Conservation (phyloP, 768 basidiomycete genomes). For the Sarcomyxa edulis region DNA sequence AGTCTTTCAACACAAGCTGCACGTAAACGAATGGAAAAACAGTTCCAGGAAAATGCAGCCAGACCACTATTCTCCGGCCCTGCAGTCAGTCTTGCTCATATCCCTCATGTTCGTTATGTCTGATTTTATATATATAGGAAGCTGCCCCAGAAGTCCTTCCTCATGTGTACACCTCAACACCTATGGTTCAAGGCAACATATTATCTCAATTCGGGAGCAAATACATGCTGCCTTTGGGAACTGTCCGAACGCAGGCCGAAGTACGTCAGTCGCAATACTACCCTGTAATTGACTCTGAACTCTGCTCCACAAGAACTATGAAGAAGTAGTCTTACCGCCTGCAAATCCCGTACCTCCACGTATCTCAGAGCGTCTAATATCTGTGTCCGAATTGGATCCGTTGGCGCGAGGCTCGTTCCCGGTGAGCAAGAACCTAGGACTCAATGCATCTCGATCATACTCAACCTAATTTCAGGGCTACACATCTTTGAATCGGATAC, state of each 20-base stretch:
- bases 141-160: slow-evolving; percentile 64
- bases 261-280: slow-evolving; percentile 31
- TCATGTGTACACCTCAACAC: slow-evolving; percentile 80
- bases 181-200: slow-evolving; percentile 52
- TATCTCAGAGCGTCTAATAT: slow-evolving; percentile 62
- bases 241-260: slow-evolving; percentile 59
- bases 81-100: slow-evolving; percentile 35
- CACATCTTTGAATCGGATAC: slow-evolving; percentile 82
- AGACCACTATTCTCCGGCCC: slow-evolving; percentile 59
- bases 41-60: slow-evolving; percentile 53
- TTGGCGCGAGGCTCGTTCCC: slow-evolving; percentile 81
- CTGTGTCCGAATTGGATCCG: slow-evolving; percentile 67
- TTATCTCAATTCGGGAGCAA: slow-evolving; percentile 72
- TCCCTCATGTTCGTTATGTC: not conserved
- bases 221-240: slow-evolving; percentile 82
- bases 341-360: slow-evolving; percentile 72
- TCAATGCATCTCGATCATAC: not conserved
- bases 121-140: slow-evolving; percentile 28
- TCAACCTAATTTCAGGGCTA: slow-evolving; percentile 60
- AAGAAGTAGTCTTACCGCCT: slow-evolving; percentile 89
- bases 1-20: slow-evolving; percentile 40
- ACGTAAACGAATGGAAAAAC: slow-evolving; percentile 57
- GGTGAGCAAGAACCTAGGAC: slow-evolving; percentile 36
- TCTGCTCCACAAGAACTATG: slow-evolving; percentile 55
- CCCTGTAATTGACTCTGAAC: slow-evolving; percentile 1